Conservation (phyloP, 805 yeast genomes). For the Nakazawaea anatomiae region DNA sequence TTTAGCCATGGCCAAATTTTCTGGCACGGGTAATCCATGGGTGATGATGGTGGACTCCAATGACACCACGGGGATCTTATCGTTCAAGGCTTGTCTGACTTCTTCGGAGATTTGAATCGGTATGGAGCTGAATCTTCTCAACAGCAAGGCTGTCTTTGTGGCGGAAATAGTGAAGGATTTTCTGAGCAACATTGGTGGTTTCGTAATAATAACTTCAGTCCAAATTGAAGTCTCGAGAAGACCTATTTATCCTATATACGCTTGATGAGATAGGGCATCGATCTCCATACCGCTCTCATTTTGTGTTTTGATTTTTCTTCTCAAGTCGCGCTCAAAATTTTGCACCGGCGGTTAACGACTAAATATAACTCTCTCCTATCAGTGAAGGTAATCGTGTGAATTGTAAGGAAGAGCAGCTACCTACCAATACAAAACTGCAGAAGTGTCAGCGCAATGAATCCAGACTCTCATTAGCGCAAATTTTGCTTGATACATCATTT, state of each 20-base stretch:
- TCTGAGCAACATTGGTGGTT: neutral
- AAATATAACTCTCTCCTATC: neutral
- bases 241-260: neutral
- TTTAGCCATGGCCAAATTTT: slow-evolving; percentile 66
- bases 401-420: too few species aligned
- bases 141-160: neutral
- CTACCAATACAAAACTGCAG: too few species aligned
- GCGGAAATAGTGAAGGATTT: neutral
- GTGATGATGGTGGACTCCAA: slow-evolving; percentile 84
- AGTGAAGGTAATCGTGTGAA: too few species aligned
- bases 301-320: neutral
- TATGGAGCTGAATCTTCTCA: neutral
- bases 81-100: slow-evolving; percentile 53
- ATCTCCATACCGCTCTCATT: neutral
- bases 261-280: neutral
- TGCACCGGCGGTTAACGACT: neutral
- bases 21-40: slow-evolving; percentile 84
- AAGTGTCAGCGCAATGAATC: too few species aligned
- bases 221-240: neutral
- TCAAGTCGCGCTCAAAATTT: neutral
- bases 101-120: slow-evolving; percentile 29
- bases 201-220: too few species aligned
- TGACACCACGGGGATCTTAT: slow-evolving; percentile 66
- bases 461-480: too few species aligned
- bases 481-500: too few species aligned